phyloP scores from a whole-genome alignment of 192 early-diverging fungal genomes.

The Coemansia javaensis region DNA sequence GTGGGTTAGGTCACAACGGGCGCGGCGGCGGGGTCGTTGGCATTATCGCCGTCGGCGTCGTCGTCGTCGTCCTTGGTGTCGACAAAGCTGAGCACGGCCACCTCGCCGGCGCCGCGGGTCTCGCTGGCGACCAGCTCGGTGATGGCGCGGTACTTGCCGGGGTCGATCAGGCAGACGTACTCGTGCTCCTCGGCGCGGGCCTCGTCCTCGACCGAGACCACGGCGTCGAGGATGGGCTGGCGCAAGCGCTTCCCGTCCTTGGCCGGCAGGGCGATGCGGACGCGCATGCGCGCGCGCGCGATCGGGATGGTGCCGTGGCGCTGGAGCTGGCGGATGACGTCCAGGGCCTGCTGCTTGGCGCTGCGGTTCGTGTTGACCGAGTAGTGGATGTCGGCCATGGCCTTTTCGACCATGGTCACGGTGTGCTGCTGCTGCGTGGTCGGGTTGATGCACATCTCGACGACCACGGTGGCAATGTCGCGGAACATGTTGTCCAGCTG shows the following conservation, averaged over 20 bases:
- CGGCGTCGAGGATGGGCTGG: slow-evolving; percentile 64
- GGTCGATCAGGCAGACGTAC: slow-evolving; percentile 70
- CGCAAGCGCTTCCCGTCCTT: slow-evolving; percentile 89
- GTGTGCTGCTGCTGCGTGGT: slow-evolving; percentile 92
- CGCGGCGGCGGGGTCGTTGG: not conserved
- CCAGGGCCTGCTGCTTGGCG: slow-evolving; percentile 83
- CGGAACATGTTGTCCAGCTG: slow-evolving; percentile 74
- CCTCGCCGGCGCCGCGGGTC: slow-evolving; percentile 79
- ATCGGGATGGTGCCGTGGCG: slow-evolving; percentile 88
- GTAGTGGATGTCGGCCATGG: slow-evolving; percentile 90
- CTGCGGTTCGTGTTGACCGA: slow-evolving; percentile 82
- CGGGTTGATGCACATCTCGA: slow-evolving; percentile 95
- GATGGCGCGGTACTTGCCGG: slow-evolving; percentile 82
- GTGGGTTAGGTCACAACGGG: not conserved
- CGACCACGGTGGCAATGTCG: slow-evolving; percentile 95
- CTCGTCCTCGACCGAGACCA: slow-evolving; percentile 72
- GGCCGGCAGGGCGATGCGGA: slow-evolving; percentile 70
- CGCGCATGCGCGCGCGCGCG: slow-evolving; percentile 87
- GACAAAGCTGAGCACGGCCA: slow-evolving; percentile 81
- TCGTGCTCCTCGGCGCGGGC: slow-evolving; percentile 56
- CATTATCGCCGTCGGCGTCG: no score
- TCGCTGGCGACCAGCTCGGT: slow-evolving; percentile 80
- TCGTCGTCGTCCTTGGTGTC: slow-evolving; percentile 70
- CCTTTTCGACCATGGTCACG: slow-evolving; percentile 97
- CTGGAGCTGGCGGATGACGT: slow-evolving; percentile 90